These are phyloP conservation scores for Aspergillus japonicus DNA, from an alignment of 2,329 filamentous ascomycete species.

Conservation along the genomic window DNA sequence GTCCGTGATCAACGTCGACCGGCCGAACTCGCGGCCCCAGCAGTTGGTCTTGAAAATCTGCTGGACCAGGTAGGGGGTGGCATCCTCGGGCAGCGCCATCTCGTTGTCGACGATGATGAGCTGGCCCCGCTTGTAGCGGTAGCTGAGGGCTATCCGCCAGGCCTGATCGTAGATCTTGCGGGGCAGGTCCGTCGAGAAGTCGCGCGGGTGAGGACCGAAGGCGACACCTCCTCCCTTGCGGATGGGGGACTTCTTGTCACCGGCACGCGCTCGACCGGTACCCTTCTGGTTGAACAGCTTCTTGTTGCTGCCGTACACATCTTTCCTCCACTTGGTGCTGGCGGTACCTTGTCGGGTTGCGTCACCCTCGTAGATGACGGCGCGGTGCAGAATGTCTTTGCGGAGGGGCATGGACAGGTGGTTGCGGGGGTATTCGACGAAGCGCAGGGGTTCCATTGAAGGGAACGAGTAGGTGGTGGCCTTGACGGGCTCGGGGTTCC, in stretches of 20 bases:
- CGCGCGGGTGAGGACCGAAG: conserved; percentile 86
- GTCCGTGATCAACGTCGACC: conserved; percentile 73
- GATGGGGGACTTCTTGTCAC: conserved; percentile 78
- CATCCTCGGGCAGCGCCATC: conserved; percentile 59
- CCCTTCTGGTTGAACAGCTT: conserved; percentile 91
- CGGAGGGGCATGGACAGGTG: conserved; percentile 86
- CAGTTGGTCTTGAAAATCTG: conserved; percentile 69
- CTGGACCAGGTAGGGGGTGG: conserved; percentile 58
- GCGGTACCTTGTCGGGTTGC: conserved; percentile 83
- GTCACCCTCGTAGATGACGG: conserved; percentile 90
- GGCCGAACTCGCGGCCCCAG: conserved; percentile 66
- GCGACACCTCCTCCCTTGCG: conserved; percentile 80
- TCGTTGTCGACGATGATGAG: conserved; percentile 81
- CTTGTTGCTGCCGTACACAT: conserved; percentile 77
- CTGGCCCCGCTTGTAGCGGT: conserved; percentile 84
- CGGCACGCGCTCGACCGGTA: conserved; percentile 72
- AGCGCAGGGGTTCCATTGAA: conserved; percentile 74
- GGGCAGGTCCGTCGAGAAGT: conserved; percentile 81
- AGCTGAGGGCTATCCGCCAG: conserved; percentile 90
- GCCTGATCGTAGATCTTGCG: conserved; percentile 93
- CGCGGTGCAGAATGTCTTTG: conserved; percentile 87
- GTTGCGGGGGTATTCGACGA: conserved; percentile 74
- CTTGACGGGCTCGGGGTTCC: conserved; percentile 61
- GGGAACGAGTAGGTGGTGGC: conserved; percentile 91
- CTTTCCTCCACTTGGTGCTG: conserved; percentile 73